A percentile compares a stretch with the other conserved stretches of the same genome.
These are phyloP conservation scores for Collybiopsis confluens DNA, from an alignment of 768 basidiomycete species.

Conservation along the genomic window DNA sequence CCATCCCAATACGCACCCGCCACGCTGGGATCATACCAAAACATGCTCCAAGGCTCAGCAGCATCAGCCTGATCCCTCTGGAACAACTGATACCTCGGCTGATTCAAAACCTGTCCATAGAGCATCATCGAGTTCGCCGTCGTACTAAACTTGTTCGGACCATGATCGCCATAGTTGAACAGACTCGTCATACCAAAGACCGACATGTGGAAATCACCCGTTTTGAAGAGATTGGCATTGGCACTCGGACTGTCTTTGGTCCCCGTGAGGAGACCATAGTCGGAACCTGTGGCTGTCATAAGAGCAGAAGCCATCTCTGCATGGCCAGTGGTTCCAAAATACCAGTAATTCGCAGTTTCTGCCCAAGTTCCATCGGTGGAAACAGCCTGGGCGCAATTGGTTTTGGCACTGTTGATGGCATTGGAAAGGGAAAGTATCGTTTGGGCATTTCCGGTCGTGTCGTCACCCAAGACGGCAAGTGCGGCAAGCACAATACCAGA, in stretches of 20 bases:
- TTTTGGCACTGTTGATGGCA: conserved; percentile 74
- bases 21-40: conserved; percentile 87
- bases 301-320: conserved; percentile 87
- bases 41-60: conserved; percentile 80
- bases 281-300: conserved; percentile 78
- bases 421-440: conserved; percentile 62
- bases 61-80: conserved; percentile 88
- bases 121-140: conserved; percentile 88
- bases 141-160: conserved; percentile 91
- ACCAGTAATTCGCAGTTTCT: conserved; percentile 96
- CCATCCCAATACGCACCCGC: conserved; percentile 91
- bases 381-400: conserved; percentile 67
- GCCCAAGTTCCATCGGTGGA: conserved; percentile 83
- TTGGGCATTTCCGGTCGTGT: conserved; percentile 67
- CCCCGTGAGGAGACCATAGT: conserved; percentile 65
- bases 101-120: conserved; percentile 64
- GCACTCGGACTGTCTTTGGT: conserved; percentile 10
- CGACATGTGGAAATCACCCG: conserved; percentile 89
- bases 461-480: conserved; percentile 85
- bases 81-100: conserved; percentile 76
- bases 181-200: conserved; percentile 78
- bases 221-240: conserved; percentile 69
- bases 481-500: conserved; percentile 84
- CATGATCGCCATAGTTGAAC: conserved; percentile 81
- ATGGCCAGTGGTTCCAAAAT: conserved; percentile 87